These are phyloP conservation scores for Rhodocollybia butyracea DNA, from an alignment of 768 basidiomycete species.

Conservation along the genomic window DNA sequence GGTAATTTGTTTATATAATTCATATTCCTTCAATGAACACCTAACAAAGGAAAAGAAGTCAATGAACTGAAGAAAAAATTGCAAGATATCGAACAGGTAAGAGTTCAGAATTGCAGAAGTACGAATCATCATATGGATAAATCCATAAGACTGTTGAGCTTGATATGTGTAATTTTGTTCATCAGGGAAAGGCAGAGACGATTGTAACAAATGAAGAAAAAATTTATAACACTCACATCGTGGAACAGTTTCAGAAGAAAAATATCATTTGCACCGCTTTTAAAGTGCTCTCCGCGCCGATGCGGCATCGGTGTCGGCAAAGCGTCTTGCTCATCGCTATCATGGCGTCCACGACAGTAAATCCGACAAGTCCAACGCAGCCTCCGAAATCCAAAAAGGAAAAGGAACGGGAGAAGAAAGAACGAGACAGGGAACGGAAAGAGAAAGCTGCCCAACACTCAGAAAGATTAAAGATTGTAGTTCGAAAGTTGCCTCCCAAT, in stretches of 20 bases:
- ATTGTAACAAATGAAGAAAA: constrained; percentile 1
- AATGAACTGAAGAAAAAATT: neutral
- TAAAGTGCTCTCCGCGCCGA: too few species aligned
- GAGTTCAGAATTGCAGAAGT: constrained; percentile 60
- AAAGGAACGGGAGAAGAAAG: constrained; percentile 32
- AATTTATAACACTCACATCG: neutral
- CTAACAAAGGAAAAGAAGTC: neutral
- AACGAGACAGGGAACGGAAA: constrained; percentile 24
- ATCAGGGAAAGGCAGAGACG: constrained; percentile 30
- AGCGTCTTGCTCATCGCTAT: neutral
- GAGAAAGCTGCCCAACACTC: constrained; percentile 21
- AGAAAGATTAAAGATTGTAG: constrained; percentile 81
- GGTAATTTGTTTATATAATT: too few species aligned
- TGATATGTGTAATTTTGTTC: constrained; percentile 57
- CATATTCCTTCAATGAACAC: too few species aligned
- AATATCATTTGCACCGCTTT: too few species aligned
- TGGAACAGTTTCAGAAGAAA: neutral
- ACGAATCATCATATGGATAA: constrained; percentile 42
- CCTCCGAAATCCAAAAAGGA: constrained; percentile 34
- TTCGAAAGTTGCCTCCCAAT: constrained; percentile 86
- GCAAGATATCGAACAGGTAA: constrained; percentile 12
- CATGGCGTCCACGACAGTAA: constrained; percentile 13
- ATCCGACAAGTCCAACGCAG: constrained; percentile 19
- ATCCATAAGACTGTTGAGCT: constrained; percentile 63
- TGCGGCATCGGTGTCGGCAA: neutral